A percentile compares a stretch with the other conserved stretches of the same genome.
Evolutionary conservation across 176 grass and related monocot species (phyloP).

Genomic region (Sorghum bicolor): DNA sequence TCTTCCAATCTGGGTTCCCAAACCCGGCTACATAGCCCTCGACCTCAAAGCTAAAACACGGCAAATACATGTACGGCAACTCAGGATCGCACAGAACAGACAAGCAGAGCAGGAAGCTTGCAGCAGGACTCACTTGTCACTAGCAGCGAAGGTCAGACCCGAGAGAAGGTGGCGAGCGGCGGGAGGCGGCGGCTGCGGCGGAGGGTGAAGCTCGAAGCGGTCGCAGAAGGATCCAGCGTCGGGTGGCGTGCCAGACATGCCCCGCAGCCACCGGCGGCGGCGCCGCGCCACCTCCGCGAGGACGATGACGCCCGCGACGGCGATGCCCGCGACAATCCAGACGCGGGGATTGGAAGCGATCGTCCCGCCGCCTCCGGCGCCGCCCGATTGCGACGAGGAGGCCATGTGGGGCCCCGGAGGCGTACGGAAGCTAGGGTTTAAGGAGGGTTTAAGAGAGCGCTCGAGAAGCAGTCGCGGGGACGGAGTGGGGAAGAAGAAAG

Average conservation of each 20-base stretch:
- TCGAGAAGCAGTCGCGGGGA: neutral
- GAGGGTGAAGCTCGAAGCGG: slow-evolving; percentile 56
- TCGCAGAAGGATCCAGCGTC: slow-evolving; percentile 66
- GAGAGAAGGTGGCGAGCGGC: slow-evolving; percentile 51
- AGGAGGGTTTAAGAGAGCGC: slow-evolving; percentile 41
- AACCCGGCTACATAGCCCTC: slow-evolving; percentile 79
- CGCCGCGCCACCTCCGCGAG: slow-evolving; percentile 67
- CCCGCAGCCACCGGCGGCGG: slow-evolving; percentile 45
- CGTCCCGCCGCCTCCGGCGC: neutral
- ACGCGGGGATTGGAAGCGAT: slow-evolving; percentile 28
- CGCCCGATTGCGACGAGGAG: slow-evolving; percentile 37
- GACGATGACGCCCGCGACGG: slow-evolving; percentile 74
- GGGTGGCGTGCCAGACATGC: slow-evolving; percentile 3
- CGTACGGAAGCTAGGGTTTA: slow-evolving; percentile 55
- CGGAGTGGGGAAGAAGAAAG: slow-evolving; percentile 42
- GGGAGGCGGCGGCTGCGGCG: slow-evolving; percentile 69
- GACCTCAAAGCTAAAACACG: slow-evolving; percentile 71
- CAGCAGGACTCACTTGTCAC: slow-evolving; percentile 63
- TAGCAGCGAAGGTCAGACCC: slow-evolving; percentile 74
- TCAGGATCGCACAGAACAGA: neutral
- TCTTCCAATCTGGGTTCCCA: slow-evolving; percentile 96
- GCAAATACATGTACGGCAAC: neutral
- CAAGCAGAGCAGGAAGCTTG: neutral
- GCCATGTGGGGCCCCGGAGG: slow-evolving; percentile 31
- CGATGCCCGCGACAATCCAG: slow-evolving; percentile 77